Evolutionary conservation across 768 basidiomycete species (phyloP).

Genomic region (Lactifluus piperatus): DNA sequence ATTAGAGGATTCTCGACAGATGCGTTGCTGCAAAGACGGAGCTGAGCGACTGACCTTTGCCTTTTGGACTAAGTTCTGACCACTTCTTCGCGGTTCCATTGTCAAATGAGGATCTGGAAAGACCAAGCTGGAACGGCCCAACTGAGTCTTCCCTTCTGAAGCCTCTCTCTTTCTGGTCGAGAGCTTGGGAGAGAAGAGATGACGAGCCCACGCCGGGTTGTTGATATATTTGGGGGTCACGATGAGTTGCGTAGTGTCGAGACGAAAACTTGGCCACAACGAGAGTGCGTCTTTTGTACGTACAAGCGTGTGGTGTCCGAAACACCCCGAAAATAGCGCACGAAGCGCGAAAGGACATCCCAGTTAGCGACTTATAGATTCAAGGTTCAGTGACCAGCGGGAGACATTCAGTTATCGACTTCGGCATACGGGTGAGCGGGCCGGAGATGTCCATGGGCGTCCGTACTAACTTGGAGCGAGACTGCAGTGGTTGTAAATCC

Average conservation of each 20-base stretch:
- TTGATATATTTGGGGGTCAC: background rate
- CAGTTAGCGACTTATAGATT: background rate
- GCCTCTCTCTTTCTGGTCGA: constrained; percentile 47
- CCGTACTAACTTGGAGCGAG: no score
- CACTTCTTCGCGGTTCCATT: constrained; percentile 60
- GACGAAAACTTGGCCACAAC: background rate
- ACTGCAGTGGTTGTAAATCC: no score
- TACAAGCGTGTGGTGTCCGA: background rate
- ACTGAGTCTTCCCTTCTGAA: constrained; percentile 45
- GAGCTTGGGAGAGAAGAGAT: constrained; percentile 51
- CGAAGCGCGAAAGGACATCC: constrained; percentile 3
- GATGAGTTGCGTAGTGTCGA: constrained; percentile 13
- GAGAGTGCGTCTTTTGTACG: background rate
- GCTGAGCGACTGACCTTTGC: constrained; percentile 49
- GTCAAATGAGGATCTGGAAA: constrained; percentile 47
- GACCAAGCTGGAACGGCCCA: constrained; percentile 72
- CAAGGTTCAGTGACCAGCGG: background rate
- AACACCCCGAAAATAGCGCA: background rate
- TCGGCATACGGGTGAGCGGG: background rate
- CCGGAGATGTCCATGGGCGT: background rate
- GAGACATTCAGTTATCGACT: no score
- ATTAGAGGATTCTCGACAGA: background rate
- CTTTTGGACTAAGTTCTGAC: constrained; percentile 67
- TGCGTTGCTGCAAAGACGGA: background rate
- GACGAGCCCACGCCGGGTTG: constrained; percentile 29